Evolutionary conservation across 179 eudicot species (phyloP), one percentile per base, ranked within the genome.

Genomic region (Beta macrorhiza): DNA sequence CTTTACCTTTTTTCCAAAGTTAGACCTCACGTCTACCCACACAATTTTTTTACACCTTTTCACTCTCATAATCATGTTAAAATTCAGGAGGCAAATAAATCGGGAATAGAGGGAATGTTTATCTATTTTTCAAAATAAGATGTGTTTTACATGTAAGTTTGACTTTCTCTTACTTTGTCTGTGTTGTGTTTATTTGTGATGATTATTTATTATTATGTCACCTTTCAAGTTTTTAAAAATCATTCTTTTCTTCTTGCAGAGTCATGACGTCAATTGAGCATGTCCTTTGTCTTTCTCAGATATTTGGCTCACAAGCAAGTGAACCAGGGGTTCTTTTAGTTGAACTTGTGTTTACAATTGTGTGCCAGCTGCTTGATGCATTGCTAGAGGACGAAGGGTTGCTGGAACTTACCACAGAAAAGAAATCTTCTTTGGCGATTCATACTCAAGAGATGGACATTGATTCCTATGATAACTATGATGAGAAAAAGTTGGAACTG

Each of bases 311-410:
- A 74, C 86, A 84, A 75, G 77, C 79, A 78, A 85, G 78, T 79
- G 93, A 91, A 76, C 92, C 93, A 81, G 92, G 90, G 75, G 69
- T 87, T 82, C 78, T 89, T 56, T 80, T 92, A 80, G 93, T 94
- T 77, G 90, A 88, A 73, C 91, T 83, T 81, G 70, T 91, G 67
- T 92, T 94, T 81, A 84, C 95, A 29, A 85, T 87, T 78, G 89
- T 93, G 76, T 92, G 98, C 90, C 98, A 97, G 89, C 86, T 97
- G 78, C 89, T 97, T 67, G 99, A 97, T 78, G 97, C 93, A 77
- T 89, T 97, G 78, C 82, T 97, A 67, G 98, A 90, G 82, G 99
- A 97, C 86, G 99, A 94, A 87, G 97, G 95, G 76, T 86, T 94
- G 80, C 83, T 94, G 80, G 95, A 92, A 80, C 90, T 90, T 68